phyloP scores from a whole-genome alignment of 352 stramenopile species.

The Phytophthora pinifolia region DNA sequence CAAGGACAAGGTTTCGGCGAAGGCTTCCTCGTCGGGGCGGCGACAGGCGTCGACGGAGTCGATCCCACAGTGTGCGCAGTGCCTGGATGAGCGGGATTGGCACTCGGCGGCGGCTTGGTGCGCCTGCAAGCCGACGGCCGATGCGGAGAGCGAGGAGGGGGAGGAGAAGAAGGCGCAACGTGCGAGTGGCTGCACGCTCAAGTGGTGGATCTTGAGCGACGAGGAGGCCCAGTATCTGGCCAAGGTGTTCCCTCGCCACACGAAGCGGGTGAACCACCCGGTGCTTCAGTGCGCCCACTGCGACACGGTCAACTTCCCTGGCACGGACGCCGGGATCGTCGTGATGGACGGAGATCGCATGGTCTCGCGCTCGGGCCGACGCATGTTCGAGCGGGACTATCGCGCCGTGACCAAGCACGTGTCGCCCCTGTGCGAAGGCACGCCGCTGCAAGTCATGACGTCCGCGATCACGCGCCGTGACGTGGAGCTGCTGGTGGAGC shows the following conservation, averaged over 20 bases:
- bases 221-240: constrained; percentile 66
- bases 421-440: constrained; percentile 72
- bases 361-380: constrained; percentile 60
- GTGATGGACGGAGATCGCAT: constrained; percentile 70
- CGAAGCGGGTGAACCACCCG: constrained; percentile 48
- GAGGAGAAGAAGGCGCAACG: constrained; percentile 10
- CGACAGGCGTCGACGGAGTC: constrained; percentile 18
- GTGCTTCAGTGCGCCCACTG: constrained; percentile 76
- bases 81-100: constrained; percentile 53
- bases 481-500: constrained; percentile 54
- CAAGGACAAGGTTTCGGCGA: constrained; percentile 2
- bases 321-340: constrained; percentile 74
- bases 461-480: constrained; percentile 40
- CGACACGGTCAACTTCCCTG: constrained; percentile 77
- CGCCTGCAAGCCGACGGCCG: constrained; percentile 25
- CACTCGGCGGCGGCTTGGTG: constrained; percentile 29
- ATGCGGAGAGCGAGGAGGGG: constrained; percentile 2
- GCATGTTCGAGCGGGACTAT: constrained; percentile 83
- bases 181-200: constrained; percentile 24
- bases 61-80: constrained; percentile 56
- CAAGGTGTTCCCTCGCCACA: constrained; percentile 55
- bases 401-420: constrained; percentile 78
- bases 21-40: not conserved
- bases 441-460: constrained; percentile 52
- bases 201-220: constrained; percentile 80